Evolutionary conservation across 257 asterid genomes (phyloP).

Genomic region (Ajuga chamaepitys): DNA sequence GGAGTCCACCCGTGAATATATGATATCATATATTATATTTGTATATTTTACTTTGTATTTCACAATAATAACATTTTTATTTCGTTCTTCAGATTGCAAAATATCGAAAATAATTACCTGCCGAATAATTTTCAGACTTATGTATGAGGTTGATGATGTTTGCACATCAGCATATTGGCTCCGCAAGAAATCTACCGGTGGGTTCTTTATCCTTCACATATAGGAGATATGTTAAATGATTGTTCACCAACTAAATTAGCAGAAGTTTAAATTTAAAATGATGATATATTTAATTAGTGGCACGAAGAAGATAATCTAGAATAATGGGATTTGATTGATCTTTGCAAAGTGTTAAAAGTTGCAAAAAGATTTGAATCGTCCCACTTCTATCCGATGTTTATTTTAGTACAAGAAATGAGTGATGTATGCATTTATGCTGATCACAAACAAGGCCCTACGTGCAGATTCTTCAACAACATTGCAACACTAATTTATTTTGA

Average conservation of each 20-base stretch:
- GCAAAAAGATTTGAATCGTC: conserved; percentile 10
- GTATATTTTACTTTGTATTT: no score
- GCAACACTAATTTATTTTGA: background rate
- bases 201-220: no score
- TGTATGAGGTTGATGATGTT: no score
- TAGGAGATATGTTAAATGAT: conserved; percentile 20
- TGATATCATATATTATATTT: no score
- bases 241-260: conserved; percentile 25
- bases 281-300: conserved; percentile 11
- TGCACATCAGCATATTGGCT: no score
- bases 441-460: conserved; percentile 10
- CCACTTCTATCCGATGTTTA: conserved; percentile 12
- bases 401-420: conserved; percentile 8
- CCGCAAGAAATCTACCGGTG: no score
- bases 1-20: no score
- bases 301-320: conserved; percentile 39
- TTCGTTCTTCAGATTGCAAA: no score
- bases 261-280: conserved; percentile 18
- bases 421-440: conserved; percentile 2
- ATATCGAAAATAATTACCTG: no score
- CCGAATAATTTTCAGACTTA: no score
- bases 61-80: no score
- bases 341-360: background rate
- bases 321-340: conserved; percentile 19
- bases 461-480: background rate